A percentile compares a stretch with the other conserved stretches of the same genome.
Conservation (phyloP, 129 eudicot species). For the Flaveria brownii region DNA sequence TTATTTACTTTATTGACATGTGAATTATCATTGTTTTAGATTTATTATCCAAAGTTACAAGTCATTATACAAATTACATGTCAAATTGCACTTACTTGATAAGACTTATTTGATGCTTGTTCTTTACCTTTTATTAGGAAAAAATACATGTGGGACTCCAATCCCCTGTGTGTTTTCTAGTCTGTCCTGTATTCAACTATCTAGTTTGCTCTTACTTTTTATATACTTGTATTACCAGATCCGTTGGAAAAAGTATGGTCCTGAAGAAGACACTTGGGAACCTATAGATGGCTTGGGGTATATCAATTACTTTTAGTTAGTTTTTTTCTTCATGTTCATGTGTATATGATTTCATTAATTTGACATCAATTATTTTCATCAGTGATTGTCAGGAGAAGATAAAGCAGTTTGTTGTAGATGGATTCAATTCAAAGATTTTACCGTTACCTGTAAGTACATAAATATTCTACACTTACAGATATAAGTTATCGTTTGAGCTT, state of each 20-base stretch:
- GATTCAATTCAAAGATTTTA: conserved; percentile 54
- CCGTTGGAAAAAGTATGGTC: conserved; percentile 80
- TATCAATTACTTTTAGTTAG: background rate
- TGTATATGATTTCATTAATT: background rate
- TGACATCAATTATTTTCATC: background rate
- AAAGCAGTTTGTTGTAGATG: conserved; percentile 59
- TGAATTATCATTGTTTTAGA: too few relatives aligned
- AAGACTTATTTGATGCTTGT: too few relatives aligned
- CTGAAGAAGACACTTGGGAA: conserved; percentile 82
- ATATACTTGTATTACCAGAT: conserved; percentile 37
- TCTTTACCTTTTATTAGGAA: too few relatives aligned
- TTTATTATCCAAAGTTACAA: too few relatives aligned
- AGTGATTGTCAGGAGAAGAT: conserved; percentile 60
- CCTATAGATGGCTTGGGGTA: conserved; percentile 75
- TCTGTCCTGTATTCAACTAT: background rate
- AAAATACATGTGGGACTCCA: too few relatives aligned
- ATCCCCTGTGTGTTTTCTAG: too few relatives aligned
- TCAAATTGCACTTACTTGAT: too few relatives aligned
- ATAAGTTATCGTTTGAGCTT: background rate
- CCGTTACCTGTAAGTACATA: conserved; percentile 76
- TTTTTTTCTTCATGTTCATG: background rate
- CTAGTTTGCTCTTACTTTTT: background rate
- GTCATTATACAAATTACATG: too few relatives aligned
- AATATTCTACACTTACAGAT: background rate
- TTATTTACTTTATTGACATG: too few relatives aligned